A percentile compares a stretch with the other conserved stretches of the same genome.
Conservation (phyloP, 2,329 filamentous ascomycete species). For the Penicillium expansum region DNA sequence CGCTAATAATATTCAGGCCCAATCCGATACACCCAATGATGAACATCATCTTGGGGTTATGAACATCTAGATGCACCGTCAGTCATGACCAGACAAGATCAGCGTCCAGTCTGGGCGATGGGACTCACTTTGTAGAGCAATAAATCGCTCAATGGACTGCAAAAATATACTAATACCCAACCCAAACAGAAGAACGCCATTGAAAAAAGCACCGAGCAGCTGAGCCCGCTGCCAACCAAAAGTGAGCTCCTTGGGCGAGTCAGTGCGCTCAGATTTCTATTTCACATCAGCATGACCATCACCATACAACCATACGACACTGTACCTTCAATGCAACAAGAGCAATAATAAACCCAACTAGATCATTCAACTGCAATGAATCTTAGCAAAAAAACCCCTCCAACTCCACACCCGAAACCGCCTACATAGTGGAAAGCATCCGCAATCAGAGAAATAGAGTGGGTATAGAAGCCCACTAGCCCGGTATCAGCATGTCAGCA, state of each 20-base stretch:
- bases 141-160: constrained; percentile 65
- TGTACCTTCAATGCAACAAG: constrained; percentile 61
- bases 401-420: not conserved
- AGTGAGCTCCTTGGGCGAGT: constrained; percentile 59
- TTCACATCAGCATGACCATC: not conserved
- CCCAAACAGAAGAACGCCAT: constrained; percentile 70
- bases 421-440: constrained; percentile 76
- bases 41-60: constrained; percentile 64
- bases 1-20: constrained; percentile 64
- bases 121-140: constrained; percentile 30
- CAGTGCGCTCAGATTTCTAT: constrained; percentile 56
- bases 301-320: not conserved
- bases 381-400: constrained; percentile 7
- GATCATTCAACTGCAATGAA: constrained; percentile 60
- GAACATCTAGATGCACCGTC: constrained; percentile 49
- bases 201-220: constrained; percentile 76
- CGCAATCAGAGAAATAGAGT: constrained; percentile 68
- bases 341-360: constrained; percentile 67
- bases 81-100: not conserved
- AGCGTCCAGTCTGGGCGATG: not conserved
- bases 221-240: constrained; percentile 76
- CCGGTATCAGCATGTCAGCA: constrained; percentile 3
- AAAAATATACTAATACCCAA: constrained; percentile 70
- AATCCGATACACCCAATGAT: constrained; percentile 69
- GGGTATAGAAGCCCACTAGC: constrained; percentile 65